Conservation (phyloP, 768 basidiomycete species). For the Tricholoma terreum region DNA sequence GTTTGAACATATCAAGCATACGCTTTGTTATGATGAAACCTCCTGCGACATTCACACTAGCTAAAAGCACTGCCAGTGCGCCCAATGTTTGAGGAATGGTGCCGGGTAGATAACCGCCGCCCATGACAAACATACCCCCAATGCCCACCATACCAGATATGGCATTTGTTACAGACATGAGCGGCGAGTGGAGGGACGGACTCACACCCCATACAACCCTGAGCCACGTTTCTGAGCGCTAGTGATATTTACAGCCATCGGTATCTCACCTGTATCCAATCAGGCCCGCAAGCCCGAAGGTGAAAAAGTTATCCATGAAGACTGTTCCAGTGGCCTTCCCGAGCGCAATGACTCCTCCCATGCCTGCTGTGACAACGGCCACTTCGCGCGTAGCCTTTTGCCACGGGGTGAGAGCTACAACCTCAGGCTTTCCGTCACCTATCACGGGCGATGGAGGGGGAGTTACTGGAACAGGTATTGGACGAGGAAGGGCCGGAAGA, state of each 20-base stretch:
- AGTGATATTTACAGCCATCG: neutral
- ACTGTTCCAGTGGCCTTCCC: conserved; percentile 78
- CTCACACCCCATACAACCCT: conserved; percentile 89
- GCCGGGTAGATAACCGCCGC: conserved; percentile 78
- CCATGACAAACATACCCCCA: conserved; percentile 89
- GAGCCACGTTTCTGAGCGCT: neutral
- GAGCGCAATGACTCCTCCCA: conserved; percentile 68
- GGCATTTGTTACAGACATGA: conserved; percentile 91
- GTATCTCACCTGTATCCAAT: conserved; percentile 60
- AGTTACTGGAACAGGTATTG: conserved; percentile 57
- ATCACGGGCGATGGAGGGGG: conserved; percentile 49
- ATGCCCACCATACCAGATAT: conserved; percentile 62
- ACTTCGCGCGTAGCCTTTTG: conserved; percentile 78
- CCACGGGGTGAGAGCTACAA: conserved; percentile 77
- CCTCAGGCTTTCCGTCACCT: conserved; percentile 43
- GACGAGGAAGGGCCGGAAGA: conserved; percentile 65
- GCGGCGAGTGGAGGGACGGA: conserved; percentile 83
- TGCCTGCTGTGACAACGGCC: conserved; percentile 67
- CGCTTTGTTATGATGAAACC: conserved; percentile 89
- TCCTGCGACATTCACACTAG: conserved; percentile 84
- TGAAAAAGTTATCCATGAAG: conserved; percentile 89
- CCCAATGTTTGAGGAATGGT: conserved; percentile 80
- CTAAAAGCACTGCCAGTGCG: conserved; percentile 80
- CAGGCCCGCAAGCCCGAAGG: conserved; percentile 81
- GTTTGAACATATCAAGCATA: conserved; percentile 92